Percentiles rank a stretch among this genome's conserved stretches.
Evolutionary conservation across 1,139 yeast genomes (phyloP).

Genomic region (Blastobotrys niveus): DNA sequence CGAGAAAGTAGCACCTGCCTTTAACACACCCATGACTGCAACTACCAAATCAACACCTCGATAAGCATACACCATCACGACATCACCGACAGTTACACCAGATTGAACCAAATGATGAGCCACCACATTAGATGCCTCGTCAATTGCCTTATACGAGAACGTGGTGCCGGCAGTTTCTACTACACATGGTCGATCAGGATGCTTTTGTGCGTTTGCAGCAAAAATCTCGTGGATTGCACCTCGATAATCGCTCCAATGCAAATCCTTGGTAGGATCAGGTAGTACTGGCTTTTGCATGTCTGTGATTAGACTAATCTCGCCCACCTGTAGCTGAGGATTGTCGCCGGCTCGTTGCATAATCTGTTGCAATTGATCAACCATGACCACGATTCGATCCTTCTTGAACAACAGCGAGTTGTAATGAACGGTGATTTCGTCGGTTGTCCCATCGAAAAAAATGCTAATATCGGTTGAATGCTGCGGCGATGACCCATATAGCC

Average conservation of each 20-base stretch:
- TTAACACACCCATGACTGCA: constrained; percentile 94
- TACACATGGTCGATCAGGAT: constrained; percentile 85
- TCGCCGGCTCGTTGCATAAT: constrained; percentile 41
- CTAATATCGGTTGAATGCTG: constrained; percentile 50
- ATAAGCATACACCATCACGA: constrained; percentile 95
- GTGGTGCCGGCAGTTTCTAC: constrained; percentile 79
- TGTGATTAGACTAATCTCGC: constrained; percentile 65
- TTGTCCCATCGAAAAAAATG: constrained; percentile 38
- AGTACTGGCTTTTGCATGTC: constrained; percentile 49
- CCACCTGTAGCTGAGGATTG: constrained; percentile 41
- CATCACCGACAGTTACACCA: constrained; percentile 86
- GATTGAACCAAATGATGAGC: constrained; percentile 79
- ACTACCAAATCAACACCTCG: constrained; percentile 96
- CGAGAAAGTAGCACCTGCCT: constrained; percentile 97
- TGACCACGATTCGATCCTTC: constrained; percentile 57
- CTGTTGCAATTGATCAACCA: constrained; percentile 68
- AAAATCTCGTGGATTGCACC: constrained; percentile 97
- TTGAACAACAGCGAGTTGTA: constrained; percentile 77
- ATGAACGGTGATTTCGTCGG: constrained; percentile 40
- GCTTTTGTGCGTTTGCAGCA: constrained; percentile 70
- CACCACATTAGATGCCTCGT: constrained; percentile 89
- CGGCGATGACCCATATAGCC: constrained; percentile 27
- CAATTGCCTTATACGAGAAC: constrained; percentile 78
- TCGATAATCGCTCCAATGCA: constrained; percentile 86
- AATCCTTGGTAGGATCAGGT: constrained; percentile 83